Evolutionary conservation across 176 grass and related monocot species (phyloP).

Genomic region (Musa troglodytarum): DNA sequence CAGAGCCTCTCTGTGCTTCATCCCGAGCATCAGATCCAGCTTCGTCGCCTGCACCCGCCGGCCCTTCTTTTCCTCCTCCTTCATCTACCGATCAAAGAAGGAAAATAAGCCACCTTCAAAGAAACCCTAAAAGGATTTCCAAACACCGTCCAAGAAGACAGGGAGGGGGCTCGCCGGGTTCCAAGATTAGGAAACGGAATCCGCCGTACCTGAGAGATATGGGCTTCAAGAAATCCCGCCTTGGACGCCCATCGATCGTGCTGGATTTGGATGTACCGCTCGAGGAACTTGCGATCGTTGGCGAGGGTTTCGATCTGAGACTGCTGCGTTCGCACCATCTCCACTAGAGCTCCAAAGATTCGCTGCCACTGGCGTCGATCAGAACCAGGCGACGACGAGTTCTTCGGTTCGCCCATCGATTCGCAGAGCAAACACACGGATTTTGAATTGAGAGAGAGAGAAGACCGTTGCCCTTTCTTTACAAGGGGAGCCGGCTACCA

Average conservation of each 20-base stretch:
- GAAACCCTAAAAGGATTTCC: background rate
- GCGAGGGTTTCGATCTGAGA: constrained; percentile 22
- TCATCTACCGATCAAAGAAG: constrained; percentile 17
- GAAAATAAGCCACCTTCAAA: background rate
- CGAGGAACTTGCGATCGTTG: constrained; percentile 22
- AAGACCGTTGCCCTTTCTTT: background rate
- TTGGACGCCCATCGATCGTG: constrained; percentile 11
- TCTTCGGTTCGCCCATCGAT: constrained; percentile 1
- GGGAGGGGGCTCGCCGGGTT: background rate
- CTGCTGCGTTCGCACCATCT: constrained; percentile 32
- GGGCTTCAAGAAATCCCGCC: constrained; percentile 3
- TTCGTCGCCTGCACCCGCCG: constrained; percentile 8
- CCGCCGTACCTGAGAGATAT: constrained; percentile 16
- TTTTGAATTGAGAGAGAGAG: background rate
- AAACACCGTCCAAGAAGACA: background rate
- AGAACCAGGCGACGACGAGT: background rate
- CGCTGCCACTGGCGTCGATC: constrained; percentile 24
- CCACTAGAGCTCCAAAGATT: constrained; percentile 20
- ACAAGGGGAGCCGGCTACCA: background rate
- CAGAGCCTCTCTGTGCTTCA: constrained; percentile 22
- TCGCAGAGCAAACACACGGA: background rate
- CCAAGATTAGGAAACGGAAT: background rate
- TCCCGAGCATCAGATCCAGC: constrained; percentile 14
- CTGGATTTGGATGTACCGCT: constrained; percentile 27
- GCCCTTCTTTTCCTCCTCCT: constrained; percentile 2